A percentile compares a stretch with the other conserved stretches of the same genome.
phyloP scores from a whole-genome alignment of 768 basidiomycete genomes.

The Rhizopogon rudus region DNA sequence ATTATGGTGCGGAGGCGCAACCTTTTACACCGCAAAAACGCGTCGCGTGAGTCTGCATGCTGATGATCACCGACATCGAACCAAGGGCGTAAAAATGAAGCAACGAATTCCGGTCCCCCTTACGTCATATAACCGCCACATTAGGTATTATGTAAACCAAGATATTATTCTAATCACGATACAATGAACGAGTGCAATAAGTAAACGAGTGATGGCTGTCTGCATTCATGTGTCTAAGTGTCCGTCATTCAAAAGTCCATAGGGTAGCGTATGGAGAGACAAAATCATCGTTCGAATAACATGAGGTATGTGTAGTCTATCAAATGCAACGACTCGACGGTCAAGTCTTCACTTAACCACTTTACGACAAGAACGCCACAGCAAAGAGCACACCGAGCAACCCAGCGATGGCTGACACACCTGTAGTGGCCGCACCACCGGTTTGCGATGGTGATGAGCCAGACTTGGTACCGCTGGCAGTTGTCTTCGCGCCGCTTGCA shows the following conservation, averaged over 20 bases:
- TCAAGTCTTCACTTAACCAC: neutral
- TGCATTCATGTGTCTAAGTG: neutral
- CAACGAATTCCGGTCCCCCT: too few species aligned
- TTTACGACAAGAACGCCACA: conserved; percentile 30
- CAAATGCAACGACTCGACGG: neutral
- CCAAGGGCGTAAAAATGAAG: too few species aligned
- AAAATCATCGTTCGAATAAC: neutral
- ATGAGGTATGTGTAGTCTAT: neutral
- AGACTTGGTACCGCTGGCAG: neutral
- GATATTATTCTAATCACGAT: neutral
- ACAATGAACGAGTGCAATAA: neutral
- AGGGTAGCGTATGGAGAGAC: neutral
- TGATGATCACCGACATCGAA: too few species aligned
- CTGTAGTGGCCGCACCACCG: conserved; percentile 14
- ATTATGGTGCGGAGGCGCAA: too few species aligned
- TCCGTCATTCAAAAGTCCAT: neutral
- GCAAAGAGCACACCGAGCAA: conserved; percentile 29
- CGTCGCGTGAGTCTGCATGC: too few species aligned
- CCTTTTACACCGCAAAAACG: too few species aligned
- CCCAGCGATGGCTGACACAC: conserved; percentile 26
- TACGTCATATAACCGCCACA: too few species aligned
- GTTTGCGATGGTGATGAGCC: conserved; percentile 13
- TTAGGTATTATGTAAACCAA: too few species aligned
- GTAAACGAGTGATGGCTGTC: neutral
- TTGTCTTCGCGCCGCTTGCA: neutral